These are phyloP conservation scores for Talaromyces trachyspermus DNA, from an alignment of 495 filamentous ascomycete species.

Conservation along the genomic window DNA sequence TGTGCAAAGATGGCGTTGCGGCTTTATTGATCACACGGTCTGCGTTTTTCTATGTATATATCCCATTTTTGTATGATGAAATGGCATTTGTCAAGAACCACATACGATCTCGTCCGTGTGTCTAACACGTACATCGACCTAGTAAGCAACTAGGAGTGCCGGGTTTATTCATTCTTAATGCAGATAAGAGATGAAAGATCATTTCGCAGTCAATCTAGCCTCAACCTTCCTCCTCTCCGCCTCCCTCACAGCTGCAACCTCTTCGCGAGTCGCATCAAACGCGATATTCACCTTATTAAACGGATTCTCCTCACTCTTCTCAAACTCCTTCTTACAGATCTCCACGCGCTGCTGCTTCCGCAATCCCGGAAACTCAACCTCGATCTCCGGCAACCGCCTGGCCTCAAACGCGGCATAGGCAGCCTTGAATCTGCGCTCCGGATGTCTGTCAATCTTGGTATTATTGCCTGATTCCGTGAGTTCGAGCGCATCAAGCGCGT, in stretches of 20 bases:
- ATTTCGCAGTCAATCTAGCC: conserved; percentile 46
- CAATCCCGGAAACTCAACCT: conserved; percentile 69
- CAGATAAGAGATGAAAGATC: conserved; percentile 4
- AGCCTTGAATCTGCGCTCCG: conserved; percentile 77
- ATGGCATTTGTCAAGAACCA: too few relatives aligned
- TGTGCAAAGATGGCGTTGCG: conserved; percentile 1
- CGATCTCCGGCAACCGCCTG: conserved; percentile 75
- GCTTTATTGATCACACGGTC: neutral
- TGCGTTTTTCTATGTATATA: conserved; percentile 2
- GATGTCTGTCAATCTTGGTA: conserved; percentile 74
- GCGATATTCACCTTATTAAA: conserved; percentile 72
- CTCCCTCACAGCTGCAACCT: conserved; percentile 58
- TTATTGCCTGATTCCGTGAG: conserved; percentile 45
- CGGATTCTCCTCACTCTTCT: conserved; percentile 86
- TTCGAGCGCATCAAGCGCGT: conserved; percentile 76
- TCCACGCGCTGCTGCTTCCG: conserved; percentile 74
- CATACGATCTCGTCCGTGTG: conserved; percentile 6
- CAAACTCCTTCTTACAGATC: conserved; percentile 77
- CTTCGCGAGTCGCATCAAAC: conserved; percentile 73
- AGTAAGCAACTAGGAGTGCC: too few relatives aligned
- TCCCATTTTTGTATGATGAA: too few relatives aligned
- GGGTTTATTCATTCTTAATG: too few relatives aligned
- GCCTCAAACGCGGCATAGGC: conserved; percentile 86
- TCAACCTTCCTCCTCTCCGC: conserved; percentile 71
- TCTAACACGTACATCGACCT: conserved; percentile 21